phyloP scores from a whole-genome alignment of 2,329 filamentous ascomycete species.

The Colletotrichum tofieldiae region DNA sequence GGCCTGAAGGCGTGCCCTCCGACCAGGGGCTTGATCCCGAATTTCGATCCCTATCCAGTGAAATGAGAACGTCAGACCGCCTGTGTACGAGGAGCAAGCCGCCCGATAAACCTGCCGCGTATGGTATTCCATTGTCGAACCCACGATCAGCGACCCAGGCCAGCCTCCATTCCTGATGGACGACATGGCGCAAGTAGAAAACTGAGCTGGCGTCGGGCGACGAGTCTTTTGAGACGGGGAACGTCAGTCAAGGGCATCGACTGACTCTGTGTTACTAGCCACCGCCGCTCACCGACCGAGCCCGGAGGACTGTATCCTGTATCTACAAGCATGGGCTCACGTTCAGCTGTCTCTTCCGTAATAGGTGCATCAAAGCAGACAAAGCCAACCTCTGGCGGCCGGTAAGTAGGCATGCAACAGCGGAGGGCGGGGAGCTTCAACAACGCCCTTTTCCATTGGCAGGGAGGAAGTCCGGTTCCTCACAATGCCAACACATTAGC shows the following conservation, averaged over 20 bases:
- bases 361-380: no score
- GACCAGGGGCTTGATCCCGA: no score
- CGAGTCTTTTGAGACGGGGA: no score
- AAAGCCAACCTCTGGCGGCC: not conserved
- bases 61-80: not conserved
- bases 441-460: not conserved
- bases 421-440: not conserved
- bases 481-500: not conserved
- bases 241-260: no score
- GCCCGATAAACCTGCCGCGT: not conserved
- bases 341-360: no score
- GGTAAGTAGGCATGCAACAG: not conserved
- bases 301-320: no score
- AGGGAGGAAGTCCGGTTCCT: not conserved
- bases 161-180: not conserved
- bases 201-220: no score
- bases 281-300: no score
- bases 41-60: not conserved
- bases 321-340: no score
- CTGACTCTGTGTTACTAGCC: no score
- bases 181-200: no score
- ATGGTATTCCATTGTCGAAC: not conserved
- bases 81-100: not conserved
- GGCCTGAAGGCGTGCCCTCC: no score
- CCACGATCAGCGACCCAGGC: not conserved